Base-by-base conservation (phyloP, 495 filamentous ascomycete species). In the Glarea lozoyensis region DNA sequence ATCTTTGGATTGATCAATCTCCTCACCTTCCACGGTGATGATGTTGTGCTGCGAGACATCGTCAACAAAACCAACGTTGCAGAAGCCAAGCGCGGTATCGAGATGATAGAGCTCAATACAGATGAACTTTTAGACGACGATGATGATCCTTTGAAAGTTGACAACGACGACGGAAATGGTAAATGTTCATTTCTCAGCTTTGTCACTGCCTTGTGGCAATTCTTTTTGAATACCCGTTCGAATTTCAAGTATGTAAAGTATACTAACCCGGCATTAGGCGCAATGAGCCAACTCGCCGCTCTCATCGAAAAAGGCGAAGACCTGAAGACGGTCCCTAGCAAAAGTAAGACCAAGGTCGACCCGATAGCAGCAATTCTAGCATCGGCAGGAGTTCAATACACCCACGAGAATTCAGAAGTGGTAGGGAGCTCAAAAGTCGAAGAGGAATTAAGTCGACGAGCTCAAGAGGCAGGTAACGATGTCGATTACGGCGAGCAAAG, bases 51-150 rank as follows among this genome's bases (percentile, higher is more conserved):
- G 9, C 72, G 86, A 17, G 86, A 96, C 33, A 95, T 97, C 48
- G 84, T 98, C 46, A 95, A 97, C 64, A 94, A 95, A 58, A 97
- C 92, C 39, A 97, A 98, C 58, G 76, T 98, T 32, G 92, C 92
- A 3, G 92, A 98, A 65, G 86, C 84, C 37, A 83, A 80, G 52
- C 87, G 82, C 2, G 93, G 88, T 1, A 85, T 98, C 9, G 71
- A 78, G 22, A 78, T 96, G 33, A 68, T 80, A 39, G 84, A 82
- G 21, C 63, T 94, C 27, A 78, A 94, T 27, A 61, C 85, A 13
- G 72, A 81, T 19, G 66, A 76, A 37, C 21, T 29, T 2, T 68
- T 73, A 17, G 75, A 71, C 3, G 69, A 72, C n/a, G 68, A 74
- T 13, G 68, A 71, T 10, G 47, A 66, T 39, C 62, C 69, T 27